Conservation (phyloP, 208 protist species). For the Strigomonas culicis region DNA sequence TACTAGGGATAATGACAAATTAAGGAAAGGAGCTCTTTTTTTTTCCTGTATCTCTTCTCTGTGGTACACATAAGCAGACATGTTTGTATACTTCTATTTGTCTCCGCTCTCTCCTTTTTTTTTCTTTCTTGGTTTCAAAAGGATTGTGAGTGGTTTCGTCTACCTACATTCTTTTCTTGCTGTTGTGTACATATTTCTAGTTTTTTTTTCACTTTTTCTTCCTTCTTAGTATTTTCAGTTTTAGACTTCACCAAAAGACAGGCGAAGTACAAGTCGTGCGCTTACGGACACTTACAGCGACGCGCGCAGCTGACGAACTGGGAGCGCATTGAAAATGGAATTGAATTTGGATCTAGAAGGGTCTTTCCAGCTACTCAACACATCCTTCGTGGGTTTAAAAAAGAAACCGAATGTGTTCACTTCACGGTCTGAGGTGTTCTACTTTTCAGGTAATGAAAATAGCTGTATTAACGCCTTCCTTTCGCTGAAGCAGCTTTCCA, state of each 20-base stretch:
- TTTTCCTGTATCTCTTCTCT: conserved; percentile 5
- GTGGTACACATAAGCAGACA: not conserved
- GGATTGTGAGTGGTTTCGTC: too few relatives aligned
- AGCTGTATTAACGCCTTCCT: conserved; percentile 58
- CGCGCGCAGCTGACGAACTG: not conserved
- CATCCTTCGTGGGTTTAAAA: conserved; percentile 34
- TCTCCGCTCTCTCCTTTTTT: not conserved
- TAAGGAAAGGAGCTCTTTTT: not conserved
- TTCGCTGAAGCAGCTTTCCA: conserved; percentile 23
- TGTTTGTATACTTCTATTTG: not conserved
- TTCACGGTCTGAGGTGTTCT: conserved; percentile 44
- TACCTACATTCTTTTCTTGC: too few relatives aligned
- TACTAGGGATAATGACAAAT: not conserved
- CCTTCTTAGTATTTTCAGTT: not conserved
- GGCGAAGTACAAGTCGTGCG: too few relatives aligned
- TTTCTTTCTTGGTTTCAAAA: too few relatives aligned
- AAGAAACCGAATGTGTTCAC: conserved; percentile 32
- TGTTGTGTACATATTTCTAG: too few relatives aligned
- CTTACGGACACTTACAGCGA: not conserved
- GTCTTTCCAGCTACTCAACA: conserved; percentile 33
- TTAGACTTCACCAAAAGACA: too few relatives aligned
- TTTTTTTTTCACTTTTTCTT: too few relatives aligned
- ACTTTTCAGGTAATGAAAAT: conserved; percentile 44
- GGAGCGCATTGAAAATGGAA: conserved; percentile 16
- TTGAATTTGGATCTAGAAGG: conserved; percentile 12